These are phyloP conservation scores for Plantago rigida DNA, from an alignment of 305 asterid species.

Conservation along the genomic window DNA sequence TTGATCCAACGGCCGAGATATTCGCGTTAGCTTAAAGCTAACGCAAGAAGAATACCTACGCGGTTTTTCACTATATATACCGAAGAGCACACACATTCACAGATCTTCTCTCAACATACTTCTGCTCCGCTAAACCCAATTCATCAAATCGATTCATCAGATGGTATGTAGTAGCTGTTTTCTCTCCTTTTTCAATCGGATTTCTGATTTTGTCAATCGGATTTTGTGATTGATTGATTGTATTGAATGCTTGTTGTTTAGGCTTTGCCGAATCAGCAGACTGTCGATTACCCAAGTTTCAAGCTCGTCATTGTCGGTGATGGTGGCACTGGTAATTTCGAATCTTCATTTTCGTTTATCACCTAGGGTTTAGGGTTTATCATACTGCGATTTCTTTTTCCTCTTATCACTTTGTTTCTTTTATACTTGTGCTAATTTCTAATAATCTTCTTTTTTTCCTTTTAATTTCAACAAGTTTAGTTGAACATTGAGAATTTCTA, in stretches of 20 bases:
- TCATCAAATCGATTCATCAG: too few species aligned
- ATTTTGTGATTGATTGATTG: background rate
- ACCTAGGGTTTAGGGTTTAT: background rate
- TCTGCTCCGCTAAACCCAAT: too few species aligned
- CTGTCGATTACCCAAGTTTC: slow-evolving; percentile 68
- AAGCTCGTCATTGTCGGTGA: slow-evolving; percentile 75
- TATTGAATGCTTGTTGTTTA: slow-evolving; percentile 4
- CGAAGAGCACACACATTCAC: background rate
- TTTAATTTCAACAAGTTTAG: too few species aligned
- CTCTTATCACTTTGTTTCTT: background rate
- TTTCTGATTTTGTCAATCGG: too few species aligned
- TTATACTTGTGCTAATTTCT: too few species aligned
- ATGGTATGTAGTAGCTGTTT: too few species aligned
- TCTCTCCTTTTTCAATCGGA: too few species aligned
- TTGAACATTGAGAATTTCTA: too few species aligned
- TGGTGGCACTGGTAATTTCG: slow-evolving; percentile 56
- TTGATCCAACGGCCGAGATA: slow-evolving; percentile 35
- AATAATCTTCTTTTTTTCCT: too few species aligned
- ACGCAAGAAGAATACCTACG: slow-evolving; percentile 26
- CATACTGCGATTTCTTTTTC: background rate
- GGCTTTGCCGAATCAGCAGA: slow-evolving; percentile 72
- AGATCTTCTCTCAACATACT: too few species aligned
- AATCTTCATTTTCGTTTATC: background rate
- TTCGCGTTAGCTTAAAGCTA: slow-evolving; percentile 38
- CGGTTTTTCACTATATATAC: slow-evolving; percentile 20